Evolutionary conservation across 768 basidiomycete genomes (phyloP).

Genomic region (Vararia minispora): DNA sequence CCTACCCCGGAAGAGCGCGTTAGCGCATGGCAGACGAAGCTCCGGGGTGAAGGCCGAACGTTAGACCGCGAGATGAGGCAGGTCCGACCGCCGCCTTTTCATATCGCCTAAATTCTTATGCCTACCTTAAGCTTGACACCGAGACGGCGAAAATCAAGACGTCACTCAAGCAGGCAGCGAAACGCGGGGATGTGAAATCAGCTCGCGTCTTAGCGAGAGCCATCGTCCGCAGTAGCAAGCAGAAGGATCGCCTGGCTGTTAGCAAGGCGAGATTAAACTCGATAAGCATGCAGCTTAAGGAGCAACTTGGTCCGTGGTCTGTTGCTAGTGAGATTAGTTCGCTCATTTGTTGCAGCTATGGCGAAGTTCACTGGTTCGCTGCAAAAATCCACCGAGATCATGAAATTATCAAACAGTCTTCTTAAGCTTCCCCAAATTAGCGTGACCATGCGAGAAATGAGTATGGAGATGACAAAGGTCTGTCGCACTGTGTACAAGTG

Average conservation of each 20-base stretch:
- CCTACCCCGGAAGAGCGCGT: constrained; percentile 94
- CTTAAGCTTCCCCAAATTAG: constrained; percentile 89
- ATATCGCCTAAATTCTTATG: constrained; percentile 9
- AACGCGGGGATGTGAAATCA: constrained; percentile 85
- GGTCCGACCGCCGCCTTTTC: constrained; percentile 38
- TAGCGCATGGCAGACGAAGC: constrained; percentile 80
- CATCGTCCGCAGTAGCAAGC: constrained; percentile 90
- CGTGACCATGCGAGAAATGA: constrained; percentile 93
- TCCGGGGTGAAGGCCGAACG: constrained; percentile 70
- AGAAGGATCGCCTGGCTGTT: constrained; percentile 84
- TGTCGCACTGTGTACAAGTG: no score
- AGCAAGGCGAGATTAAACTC: constrained; percentile 90
- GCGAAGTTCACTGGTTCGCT: constrained; percentile 94
- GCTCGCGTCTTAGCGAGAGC: constrained; percentile 88
- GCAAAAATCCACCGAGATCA: constrained; percentile 97
- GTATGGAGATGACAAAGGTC: constrained; percentile 99
- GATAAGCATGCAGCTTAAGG: constrained; percentile 77
- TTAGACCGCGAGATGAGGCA: constrained; percentile 94
- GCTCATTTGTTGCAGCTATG: constrained; percentile 51
- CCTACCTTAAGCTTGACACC: constrained; percentile 51
- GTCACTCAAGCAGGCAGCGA: constrained; percentile 81
- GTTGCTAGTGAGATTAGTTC: neutral
- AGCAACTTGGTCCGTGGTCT: constrained; percentile 72
- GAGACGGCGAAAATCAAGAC: constrained; percentile 72
- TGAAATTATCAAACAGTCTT: constrained; percentile 93